These are phyloP conservation scores for Amaranthus hypochondriacus DNA, from an alignment of 148 eudicot genomes.

Conservation along the genomic window DNA sequence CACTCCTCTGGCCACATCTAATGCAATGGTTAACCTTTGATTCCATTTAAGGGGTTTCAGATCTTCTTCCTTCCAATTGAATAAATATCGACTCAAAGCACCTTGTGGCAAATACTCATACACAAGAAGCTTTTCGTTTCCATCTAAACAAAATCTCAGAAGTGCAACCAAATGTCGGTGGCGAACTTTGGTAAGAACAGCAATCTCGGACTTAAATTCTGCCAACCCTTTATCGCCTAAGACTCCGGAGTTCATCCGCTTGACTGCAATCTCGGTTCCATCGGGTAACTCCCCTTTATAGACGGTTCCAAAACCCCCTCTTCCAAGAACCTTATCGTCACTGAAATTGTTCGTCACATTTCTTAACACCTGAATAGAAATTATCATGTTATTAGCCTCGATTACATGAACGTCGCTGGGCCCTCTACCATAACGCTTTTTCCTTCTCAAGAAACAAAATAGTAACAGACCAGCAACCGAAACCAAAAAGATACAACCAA, in stretches of 20 bases:
- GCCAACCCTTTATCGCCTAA: conserved; percentile 61
- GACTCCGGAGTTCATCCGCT: conserved; percentile 70
- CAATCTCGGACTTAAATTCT: conserved; percentile 69
- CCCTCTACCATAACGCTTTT: conserved; percentile 38
- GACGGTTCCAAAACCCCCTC: conserved; percentile 82
- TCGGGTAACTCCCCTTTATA: conserved; percentile 68
- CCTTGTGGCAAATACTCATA: conserved; percentile 84
- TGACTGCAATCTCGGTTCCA: conserved; percentile 71
- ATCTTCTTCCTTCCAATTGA: conserved; percentile 54
- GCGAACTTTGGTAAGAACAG: conserved; percentile 65
- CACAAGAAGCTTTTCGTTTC: conserved; percentile 67
- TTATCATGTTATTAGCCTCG: conserved; percentile 52
- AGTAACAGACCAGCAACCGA: conserved; percentile 37
- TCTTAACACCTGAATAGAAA: conserved; percentile 54
- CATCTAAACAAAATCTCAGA: conserved; percentile 70
- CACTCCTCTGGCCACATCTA: conserved; percentile 86
- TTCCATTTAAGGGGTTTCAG: conserved; percentile 65
- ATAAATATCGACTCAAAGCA: conserved; percentile 50
- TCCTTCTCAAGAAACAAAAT: conserved; percentile 49
- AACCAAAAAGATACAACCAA: conserved; percentile 41
- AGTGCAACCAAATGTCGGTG: conserved; percentile 72
- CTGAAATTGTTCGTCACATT: conserved; percentile 67
- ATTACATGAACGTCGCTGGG: conserved; percentile 51
- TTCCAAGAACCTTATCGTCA: conserved; percentile 52
- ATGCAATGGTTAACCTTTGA: conserved; percentile 56